Evolutionary conservation across 306 rosid species (phyloP).

Genomic region (Trifolium dubium): DNA sequence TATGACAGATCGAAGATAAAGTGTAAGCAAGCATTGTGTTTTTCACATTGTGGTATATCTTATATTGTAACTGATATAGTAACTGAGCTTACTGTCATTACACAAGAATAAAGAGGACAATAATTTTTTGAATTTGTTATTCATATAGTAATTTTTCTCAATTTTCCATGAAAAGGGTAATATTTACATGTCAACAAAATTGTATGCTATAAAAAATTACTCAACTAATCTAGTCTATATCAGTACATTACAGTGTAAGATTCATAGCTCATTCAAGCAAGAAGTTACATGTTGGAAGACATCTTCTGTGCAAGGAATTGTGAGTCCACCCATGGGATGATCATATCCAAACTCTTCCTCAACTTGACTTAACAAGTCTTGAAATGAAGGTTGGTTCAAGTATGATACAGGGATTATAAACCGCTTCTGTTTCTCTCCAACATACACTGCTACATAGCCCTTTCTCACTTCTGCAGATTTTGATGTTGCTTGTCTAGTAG

Average conservation of each 20-base stretch:
- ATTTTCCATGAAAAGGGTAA: too few relatives aligned
- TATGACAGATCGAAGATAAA: too few relatives aligned
- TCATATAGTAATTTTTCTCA: not conserved
- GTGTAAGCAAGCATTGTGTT: too few relatives aligned
- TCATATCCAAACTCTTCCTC: slow-evolving; percentile 53
- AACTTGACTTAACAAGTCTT: slow-evolving; percentile 40
- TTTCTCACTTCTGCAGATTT: slow-evolving; percentile 42
- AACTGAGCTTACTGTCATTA: not conserved
- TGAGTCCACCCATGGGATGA: slow-evolving; percentile 59
- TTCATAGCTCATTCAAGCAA: not conserved
- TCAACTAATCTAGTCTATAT: not conserved
- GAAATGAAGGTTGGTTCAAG: slow-evolving; percentile 55
- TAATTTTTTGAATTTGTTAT: too few relatives aligned
- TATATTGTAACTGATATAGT: not conserved
- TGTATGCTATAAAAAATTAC: too few relatives aligned
- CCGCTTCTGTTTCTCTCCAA: slow-evolving; percentile 51
- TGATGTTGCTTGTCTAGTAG: slow-evolving; percentile 1
- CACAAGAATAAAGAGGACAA: too few relatives aligned
- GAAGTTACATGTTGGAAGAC: slow-evolving; percentile 36
- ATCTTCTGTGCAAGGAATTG: slow-evolving; percentile 50
- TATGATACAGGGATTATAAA: slow-evolving; percentile 50
- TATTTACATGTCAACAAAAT: too few relatives aligned
- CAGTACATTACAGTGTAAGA: too few relatives aligned
- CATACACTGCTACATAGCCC: slow-evolving; percentile 52
- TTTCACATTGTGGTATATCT: too few relatives aligned